Evolutionary conservation across 441 rosid species (phyloP), one percentile per base, ranked within the genome.

Genomic region (Aleurites moluccanus): DNA sequence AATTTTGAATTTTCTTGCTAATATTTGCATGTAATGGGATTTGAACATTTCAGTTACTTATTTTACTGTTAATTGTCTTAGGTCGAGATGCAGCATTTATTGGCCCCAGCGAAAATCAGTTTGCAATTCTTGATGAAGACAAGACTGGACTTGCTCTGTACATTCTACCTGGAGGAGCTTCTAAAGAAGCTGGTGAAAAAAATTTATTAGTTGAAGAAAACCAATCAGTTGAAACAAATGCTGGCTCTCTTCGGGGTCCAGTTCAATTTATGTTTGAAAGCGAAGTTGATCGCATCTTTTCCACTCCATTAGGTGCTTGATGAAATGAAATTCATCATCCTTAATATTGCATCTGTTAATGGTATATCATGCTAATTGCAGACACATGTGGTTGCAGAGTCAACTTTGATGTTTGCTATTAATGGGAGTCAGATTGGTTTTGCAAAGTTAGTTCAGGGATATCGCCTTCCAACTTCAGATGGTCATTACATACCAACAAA

Each of bases 61-160:
- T 70, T 78, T 67, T 66, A 64, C 64, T 66, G 61, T 10, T 16
- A 23, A 45, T 82, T 60, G 70, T 72, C 81, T 53, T 81, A 96
- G 99, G 99, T 76, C 86, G 85, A 71, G 98, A 94, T 92, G 99
- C 96, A 30, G 98, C 98, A 73, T 92, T 96, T 74, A 86, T 92
- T 61, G 97, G 98, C 70, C 88, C 92, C 63, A 86, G 70, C 80
- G 99, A 96, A 56, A 87, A 88, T 81, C 98, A 96, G 52, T 94
- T 92, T 88, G 98, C 86, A 70, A 87, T 92, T 86, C 98, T 96
- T 70, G 98, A 92, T 73, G 93, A 91, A 74, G 98, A 96, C 84
- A 96, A 85, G 88, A 90, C 98, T 74, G 98, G 93, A 74, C 82
- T 94, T 76, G 85, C 88, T 64, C 78, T 96, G 75, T 96, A 89